Percentiles rank a stretch among this genome's conserved stretches.
Conservation (phyloP, 495 filamentous ascomycete species). For the Annulohypoxylon moriforme region DNA sequence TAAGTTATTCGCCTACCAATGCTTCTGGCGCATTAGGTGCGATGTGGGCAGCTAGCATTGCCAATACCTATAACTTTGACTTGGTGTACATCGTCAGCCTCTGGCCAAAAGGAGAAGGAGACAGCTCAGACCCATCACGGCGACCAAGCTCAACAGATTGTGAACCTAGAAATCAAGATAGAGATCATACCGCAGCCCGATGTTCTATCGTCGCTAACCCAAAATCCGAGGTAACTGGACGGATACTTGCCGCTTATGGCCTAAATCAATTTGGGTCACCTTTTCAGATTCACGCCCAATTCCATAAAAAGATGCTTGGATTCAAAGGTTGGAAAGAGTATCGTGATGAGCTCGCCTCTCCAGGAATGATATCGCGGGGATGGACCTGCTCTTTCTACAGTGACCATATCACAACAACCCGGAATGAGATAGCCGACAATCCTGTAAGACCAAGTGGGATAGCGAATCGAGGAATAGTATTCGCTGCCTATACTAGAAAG, state of each 20-base stretch:
- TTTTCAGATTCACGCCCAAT: slow-evolving; percentile 52
- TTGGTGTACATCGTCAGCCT: slow-evolving; percentile 59
- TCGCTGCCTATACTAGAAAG: slow-evolving; percentile 52
- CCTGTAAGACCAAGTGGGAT: not conserved
- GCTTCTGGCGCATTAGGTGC: slow-evolving; percentile 41
- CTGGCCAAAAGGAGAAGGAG: slow-evolving; percentile 48
- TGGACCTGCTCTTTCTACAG: slow-evolving; percentile 57
- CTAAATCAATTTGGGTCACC: slow-evolving; percentile 50
- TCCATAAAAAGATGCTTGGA: slow-evolving; percentile 53
- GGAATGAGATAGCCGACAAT: not conserved
- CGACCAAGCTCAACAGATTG: not conserved
- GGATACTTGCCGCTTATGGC: slow-evolving; percentile 56
- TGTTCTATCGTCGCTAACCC: slow-evolving; percentile 9
- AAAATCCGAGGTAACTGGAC: slow-evolving; percentile 46
- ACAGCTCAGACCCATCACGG: slow-evolving; percentile 1
- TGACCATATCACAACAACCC: slow-evolving; percentile 27
- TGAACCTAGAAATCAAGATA: not conserved
- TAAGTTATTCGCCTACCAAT: slow-evolving; percentile 26
- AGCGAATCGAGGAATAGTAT: slow-evolving; percentile 54
- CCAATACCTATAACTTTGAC: slow-evolving; percentile 54
- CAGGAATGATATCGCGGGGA: slow-evolving; percentile 44
- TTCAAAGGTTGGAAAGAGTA: slow-evolving; percentile 56
- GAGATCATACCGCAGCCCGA: not conserved
- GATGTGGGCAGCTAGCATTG: slow-evolving; percentile 56
- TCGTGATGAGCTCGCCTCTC: slow-evolving; percentile 51